A percentile compares a stretch with the other conserved stretches of the same genome.
These are phyloP conservation scores for Aspergillus uvarum DNA, from an alignment of 2,329 filamentous ascomycete species.

Conservation along the genomic window DNA sequence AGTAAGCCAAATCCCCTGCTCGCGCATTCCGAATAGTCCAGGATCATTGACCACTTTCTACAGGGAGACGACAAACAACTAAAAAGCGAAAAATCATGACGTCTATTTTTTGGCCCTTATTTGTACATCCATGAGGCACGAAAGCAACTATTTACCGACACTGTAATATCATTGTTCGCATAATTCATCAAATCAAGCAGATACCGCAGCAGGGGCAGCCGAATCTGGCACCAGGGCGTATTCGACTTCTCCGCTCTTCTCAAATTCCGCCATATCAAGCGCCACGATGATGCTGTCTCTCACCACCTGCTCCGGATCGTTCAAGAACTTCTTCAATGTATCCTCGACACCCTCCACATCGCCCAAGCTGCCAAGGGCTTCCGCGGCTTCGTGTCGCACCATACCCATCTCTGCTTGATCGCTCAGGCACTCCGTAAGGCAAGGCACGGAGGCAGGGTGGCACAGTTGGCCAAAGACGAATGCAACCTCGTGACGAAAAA, in stretches of 20 bases:
- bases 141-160: slow-evolving; percentile 16
- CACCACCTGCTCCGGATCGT: slow-evolving; percentile 91
- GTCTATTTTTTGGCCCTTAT: slow-evolving; percentile 19
- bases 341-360: slow-evolving; percentile 92
- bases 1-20: slow-evolving; percentile 54
- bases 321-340: slow-evolving; percentile 74
- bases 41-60: slow-evolving; percentile 20
- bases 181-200: slow-evolving; percentile 31
- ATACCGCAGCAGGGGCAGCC: slow-evolving; percentile 26
- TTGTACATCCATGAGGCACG: slow-evolving; percentile 28
- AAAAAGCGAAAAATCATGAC: slow-evolving; percentile 17
- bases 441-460: slow-evolving; percentile 94
- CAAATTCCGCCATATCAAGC: slow-evolving; percentile 96
- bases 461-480: slow-evolving; percentile 97
- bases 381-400: slow-evolving; percentile 96
- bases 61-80: slow-evolving; percentile 41
- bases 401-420: slow-evolving; percentile 84
- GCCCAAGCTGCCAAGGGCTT: slow-evolving; percentile 89
- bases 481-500: slow-evolving; percentile 96
- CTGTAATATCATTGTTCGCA: slow-evolving; percentile 13
- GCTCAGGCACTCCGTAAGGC: slow-evolving; percentile 74
- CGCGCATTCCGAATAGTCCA: not conserved
- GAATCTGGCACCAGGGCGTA: slow-evolving; percentile 83
- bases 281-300: slow-evolving; percentile 93
- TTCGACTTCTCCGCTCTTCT: slow-evolving; percentile 82